Percentiles rank a stretch among this genome's conserved stretches.
phyloP scores from a whole-genome alignment of 2,329 filamentous ascomycete genomes.

The Aureobasidium lini region DNA sequence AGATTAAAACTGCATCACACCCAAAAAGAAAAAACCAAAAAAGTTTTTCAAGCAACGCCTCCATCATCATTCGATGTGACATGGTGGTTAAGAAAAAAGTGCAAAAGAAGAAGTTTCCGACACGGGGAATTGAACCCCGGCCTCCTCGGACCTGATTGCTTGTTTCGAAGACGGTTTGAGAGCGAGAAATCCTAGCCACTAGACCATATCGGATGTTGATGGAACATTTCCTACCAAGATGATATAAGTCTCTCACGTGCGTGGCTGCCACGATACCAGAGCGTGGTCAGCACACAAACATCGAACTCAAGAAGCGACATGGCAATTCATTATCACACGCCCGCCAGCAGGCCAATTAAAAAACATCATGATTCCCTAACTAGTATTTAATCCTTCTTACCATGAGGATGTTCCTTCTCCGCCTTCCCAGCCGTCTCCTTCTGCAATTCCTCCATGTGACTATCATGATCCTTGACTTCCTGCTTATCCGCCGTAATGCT shows the following conservation, averaged over 20 bases:
- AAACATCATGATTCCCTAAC: background rate
- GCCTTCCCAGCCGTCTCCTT: conserved; percentile 35
- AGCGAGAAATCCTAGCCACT: background rate
- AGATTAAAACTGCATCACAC: too few relatives aligned
- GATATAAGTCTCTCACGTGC: too few relatives aligned
- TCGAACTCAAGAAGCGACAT: too few relatives aligned
- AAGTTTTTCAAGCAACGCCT: too few relatives aligned
- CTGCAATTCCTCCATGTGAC: conserved; percentile 39
- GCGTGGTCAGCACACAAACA: too few relatives aligned
- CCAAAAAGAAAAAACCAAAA: too few relatives aligned
- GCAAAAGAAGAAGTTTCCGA: too few relatives aligned
- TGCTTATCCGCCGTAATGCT: conserved; percentile 34
- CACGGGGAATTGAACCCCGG: too few relatives aligned
- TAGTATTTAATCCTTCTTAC: conserved; percentile 15
- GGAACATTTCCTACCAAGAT: background rate
- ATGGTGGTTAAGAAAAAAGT: too few relatives aligned
- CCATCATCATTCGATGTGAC: too few relatives aligned
- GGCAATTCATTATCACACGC: background rate
- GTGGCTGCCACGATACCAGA: too few relatives aligned
- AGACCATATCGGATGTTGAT: background rate
- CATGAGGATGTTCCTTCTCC: conserved; percentile 30
- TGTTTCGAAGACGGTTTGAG: background rate
- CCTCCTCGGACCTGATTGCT: too few relatives aligned
- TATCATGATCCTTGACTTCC: conserved; percentile 34
- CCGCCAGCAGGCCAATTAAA: background rate